phyloP scores from a whole-genome alignment of 23 red algal genomes.

The Gracilariopsis chorda region DNA sequence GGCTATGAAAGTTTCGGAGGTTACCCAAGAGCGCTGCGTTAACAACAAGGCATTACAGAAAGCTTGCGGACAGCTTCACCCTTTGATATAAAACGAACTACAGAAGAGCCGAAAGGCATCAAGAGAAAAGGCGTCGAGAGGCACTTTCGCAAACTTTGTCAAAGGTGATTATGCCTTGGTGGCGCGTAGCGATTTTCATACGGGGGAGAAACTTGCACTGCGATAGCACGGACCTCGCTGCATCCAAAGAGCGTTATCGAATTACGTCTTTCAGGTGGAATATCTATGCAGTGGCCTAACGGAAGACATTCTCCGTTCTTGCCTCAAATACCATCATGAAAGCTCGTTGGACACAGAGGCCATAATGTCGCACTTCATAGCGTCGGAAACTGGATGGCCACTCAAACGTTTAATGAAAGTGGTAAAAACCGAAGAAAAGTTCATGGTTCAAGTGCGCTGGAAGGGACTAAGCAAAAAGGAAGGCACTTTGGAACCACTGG shows the following conservation, averaged over 20 bases:
- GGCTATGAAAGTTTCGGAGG: no score
- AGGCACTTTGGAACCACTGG: no score
- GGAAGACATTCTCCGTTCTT: not conserved
- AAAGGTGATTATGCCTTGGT: not conserved
- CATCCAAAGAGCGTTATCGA: not conserved
- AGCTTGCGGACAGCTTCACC: not conserved
- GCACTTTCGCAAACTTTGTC: not conserved
- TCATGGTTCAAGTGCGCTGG: no score
- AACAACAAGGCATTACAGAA: no score
- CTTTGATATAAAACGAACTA: not conserved
- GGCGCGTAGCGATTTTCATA: not conserved
- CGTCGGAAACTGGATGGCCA: not conserved
- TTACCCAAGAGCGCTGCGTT: not conserved
- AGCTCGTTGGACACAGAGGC: not conserved
- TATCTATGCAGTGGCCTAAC: not conserved
- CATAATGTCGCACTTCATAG: not conserved
- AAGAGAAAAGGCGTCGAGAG: not conserved
- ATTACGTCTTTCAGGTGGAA: not conserved
- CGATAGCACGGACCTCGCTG: not conserved
- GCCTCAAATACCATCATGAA: not conserved
- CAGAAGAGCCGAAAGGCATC: not conserved
- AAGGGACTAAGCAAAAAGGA: no score
- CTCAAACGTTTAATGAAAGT: not conserved
- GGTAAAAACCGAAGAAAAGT: no score
- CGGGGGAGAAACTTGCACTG: not conserved